These are phyloP conservation scores for Antrodiella citrinella DNA, from an alignment of 768 basidiomycete genomes.

Conservation along the genomic window DNA sequence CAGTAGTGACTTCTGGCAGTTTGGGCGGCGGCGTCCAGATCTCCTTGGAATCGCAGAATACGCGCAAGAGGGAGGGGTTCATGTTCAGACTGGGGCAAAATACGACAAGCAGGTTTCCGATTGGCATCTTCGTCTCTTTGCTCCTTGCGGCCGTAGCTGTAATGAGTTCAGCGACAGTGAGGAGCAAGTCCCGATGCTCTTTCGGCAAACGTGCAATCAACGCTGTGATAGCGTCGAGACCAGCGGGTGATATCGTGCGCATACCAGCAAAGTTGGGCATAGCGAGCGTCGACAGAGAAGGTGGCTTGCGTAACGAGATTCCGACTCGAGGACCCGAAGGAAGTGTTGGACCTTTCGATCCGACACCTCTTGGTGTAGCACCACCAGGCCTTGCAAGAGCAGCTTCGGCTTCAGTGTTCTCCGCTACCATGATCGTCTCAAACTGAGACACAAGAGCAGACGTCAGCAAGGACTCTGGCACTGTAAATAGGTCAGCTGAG, in stretches of 20 bases:
- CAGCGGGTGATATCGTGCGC: conserved; percentile 51
- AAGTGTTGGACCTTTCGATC: conserved; percentile 1
- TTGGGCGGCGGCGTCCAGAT: conserved; percentile 42
- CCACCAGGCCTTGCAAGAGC: conserved; percentile 11
- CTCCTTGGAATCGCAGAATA: conserved; percentile 61
- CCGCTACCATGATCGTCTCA: conserved; percentile 63
- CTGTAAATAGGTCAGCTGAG: conserved; percentile 31
- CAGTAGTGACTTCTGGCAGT: background rate
- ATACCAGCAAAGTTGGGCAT: conserved; percentile 58
- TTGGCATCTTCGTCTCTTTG: conserved; percentile 83
- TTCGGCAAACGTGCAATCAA: conserved; percentile 63
- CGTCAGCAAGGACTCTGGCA: conserved; percentile 84
- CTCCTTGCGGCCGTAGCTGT: conserved; percentile 60
- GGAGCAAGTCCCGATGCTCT: conserved; percentile 79
- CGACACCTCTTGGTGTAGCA: conserved; percentile 12
- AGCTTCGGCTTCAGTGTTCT: conserved; percentile 31
- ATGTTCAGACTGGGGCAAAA: conserved; percentile 84
- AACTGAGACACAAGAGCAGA: conserved; percentile 63
- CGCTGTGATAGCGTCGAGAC: conserved; percentile 49
- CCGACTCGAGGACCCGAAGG: conserved; percentile 8
- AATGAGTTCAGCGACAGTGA: conserved; percentile 76
- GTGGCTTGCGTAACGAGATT: conserved; percentile 55
- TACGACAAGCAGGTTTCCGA: conserved; percentile 81
- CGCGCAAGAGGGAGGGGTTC: conserved; percentile 63
- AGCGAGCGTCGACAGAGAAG: conserved; percentile 72